These are phyloP conservation scores for Wickerhamiella brachini DNA, from an alignment of 805 yeast species.

Conservation along the genomic window DNA sequence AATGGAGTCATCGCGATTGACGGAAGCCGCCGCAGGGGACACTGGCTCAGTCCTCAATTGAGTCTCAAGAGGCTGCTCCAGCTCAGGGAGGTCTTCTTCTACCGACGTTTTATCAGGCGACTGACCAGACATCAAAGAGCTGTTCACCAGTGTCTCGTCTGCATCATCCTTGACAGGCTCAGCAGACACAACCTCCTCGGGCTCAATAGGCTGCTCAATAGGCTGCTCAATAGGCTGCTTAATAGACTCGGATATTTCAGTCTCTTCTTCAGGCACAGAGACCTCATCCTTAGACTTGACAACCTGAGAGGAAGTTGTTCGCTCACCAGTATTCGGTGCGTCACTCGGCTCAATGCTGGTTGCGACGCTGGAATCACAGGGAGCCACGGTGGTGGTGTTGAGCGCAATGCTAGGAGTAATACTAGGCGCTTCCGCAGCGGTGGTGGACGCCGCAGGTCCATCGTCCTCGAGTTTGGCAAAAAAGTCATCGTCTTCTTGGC, in stretches of 20 bases:
- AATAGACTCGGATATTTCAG: too few species aligned
- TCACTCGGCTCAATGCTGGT: too few species aligned
- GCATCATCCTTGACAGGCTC: neutral
- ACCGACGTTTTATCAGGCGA: neutral
- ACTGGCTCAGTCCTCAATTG: neutral
- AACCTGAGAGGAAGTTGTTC: too few species aligned
- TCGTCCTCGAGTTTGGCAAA: constrained; percentile 2
- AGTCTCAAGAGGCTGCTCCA: neutral
- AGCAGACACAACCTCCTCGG: neutral
- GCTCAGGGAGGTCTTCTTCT: neutral
- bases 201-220: too few species aligned
- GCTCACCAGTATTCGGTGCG: too few species aligned
- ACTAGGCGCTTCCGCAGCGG: too few species aligned
- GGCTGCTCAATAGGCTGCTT: too few species aligned
- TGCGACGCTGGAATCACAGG: neutral
- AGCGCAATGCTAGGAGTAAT: too few species aligned
- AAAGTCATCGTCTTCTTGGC: constrained; percentile 3
- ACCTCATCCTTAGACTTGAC: too few species aligned
- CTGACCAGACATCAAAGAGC: neutral
- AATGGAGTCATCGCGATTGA: neutral
- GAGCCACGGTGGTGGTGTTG: too few species aligned
- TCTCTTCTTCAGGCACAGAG: too few species aligned
- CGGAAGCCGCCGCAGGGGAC: neutral
- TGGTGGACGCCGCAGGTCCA: too few species aligned
- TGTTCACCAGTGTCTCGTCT: neutral